Percentiles rank a stretch among this genome's conserved stretches.
phyloP scores from a whole-genome alignment of 305 asterid genomes.

The Solanum hybrid region DNA sequence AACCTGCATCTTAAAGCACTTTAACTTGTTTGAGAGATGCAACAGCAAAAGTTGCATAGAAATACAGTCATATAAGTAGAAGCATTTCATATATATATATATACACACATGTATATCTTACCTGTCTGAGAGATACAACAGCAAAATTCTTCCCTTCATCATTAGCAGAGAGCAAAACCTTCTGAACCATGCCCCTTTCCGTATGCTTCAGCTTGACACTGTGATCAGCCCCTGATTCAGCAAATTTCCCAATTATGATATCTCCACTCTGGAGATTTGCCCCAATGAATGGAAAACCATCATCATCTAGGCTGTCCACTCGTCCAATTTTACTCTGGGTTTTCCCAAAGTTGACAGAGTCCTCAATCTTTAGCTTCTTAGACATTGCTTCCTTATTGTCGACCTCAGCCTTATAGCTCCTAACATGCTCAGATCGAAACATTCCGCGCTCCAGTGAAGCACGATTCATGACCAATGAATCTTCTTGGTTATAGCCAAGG shows the following conservation, averaged over 20 bases:
- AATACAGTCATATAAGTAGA: background rate
- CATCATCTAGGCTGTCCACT: conserved; percentile 89
- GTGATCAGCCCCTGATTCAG: conserved; percentile 79
- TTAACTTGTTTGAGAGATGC: background rate
- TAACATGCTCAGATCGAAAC: conserved; percentile 79
- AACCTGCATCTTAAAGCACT: background rate
- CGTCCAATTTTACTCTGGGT: conserved; percentile 72
- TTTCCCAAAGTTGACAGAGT: conserved; percentile 66
- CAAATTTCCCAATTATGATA: conserved; percentile 71
- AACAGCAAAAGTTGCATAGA: background rate
- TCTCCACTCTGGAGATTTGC: conserved; percentile 90
- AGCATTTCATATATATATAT: background rate
- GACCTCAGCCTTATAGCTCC: conserved; percentile 80
- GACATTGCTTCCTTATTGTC: conserved; percentile 42
- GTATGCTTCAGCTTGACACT: conserved; percentile 91
- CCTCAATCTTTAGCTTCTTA: conserved; percentile 49
- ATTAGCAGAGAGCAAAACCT: conserved; percentile 73
- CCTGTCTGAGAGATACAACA: conserved; percentile 88
- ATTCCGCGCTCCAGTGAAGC: conserved; percentile 89
- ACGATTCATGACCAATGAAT: conserved; percentile 91
- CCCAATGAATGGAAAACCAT: conserved; percentile 85
- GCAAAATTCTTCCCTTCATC: conserved; percentile 84
- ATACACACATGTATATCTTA: conserved; percentile 1
- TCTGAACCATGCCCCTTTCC: conserved; percentile 90
- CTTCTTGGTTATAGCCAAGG: conserved; percentile 94